Percentiles rank a stretch among this genome's conserved stretches.
These are phyloP conservation scores for Eucalyptus shirleyi DNA, from an alignment of 345 rosid species.

Conservation along the genomic window DNA sequence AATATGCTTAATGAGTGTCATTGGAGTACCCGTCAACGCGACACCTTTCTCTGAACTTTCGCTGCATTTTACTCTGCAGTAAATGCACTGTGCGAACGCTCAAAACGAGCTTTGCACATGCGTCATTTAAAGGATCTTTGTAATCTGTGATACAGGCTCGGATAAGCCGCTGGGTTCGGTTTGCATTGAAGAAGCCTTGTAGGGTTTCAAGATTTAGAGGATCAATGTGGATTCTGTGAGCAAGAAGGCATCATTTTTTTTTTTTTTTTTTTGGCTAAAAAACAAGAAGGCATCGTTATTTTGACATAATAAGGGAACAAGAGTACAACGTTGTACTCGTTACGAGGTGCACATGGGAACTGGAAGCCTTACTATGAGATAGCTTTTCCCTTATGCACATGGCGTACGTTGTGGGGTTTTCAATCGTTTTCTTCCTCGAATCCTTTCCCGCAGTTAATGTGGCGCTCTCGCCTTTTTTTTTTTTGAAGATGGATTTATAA, in stretches of 20 bases:
- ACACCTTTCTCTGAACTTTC: not conserved
- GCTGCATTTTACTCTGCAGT: not conserved
- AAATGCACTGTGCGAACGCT: not conserved
- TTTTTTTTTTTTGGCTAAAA: too few species aligned
- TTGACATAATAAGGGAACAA: not conserved
- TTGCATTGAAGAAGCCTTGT: not conserved
- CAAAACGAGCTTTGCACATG: not conserved
- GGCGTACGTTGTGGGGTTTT: not conserved
- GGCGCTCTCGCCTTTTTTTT: not conserved
- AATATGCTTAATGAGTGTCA: not conserved
- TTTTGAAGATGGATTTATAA: not conserved
- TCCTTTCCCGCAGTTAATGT: not conserved
- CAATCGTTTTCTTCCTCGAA: not conserved
- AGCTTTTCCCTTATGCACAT: not conserved
- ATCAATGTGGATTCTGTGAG: not conserved
- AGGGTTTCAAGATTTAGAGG: not conserved
- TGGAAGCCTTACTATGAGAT: not conserved
- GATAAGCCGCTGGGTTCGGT: not conserved
- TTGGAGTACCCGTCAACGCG: not conserved
- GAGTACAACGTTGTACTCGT: not conserved
- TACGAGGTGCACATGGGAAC: not conserved
- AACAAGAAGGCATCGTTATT: not conserved
- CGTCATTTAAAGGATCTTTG: not conserved
- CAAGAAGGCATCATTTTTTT: not conserved
- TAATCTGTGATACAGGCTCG: not conserved